These are phyloP conservation scores for Candida broadrunensis DNA, from an alignment of 805 yeast species.

Conservation along the genomic window DNA sequence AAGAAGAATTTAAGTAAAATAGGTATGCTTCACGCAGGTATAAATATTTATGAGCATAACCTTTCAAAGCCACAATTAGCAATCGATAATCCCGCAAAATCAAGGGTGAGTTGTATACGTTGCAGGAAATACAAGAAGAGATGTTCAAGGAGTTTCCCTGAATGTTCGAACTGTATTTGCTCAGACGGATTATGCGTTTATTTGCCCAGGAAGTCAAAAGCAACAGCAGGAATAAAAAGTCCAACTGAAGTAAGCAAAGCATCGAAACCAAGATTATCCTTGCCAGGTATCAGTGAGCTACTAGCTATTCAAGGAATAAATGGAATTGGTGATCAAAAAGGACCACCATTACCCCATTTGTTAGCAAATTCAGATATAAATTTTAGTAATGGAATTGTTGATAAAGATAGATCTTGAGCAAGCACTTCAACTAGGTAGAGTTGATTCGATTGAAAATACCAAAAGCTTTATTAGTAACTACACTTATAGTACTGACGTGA, in stretches of 20 bases:
- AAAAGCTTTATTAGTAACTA: too few species aligned
- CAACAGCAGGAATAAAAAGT: not conserved
- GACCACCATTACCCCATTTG: too few species aligned
- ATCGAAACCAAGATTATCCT: too few species aligned
- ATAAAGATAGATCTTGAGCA: too few species aligned
- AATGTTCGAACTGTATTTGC: conserved; percentile 24
- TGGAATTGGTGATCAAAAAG: too few species aligned
- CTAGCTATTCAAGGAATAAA: too few species aligned
- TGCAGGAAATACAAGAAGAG: conserved; percentile 29
- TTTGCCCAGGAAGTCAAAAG: conserved; percentile 14
- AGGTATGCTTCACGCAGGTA: not conserved
- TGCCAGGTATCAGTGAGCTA: too few species aligned
- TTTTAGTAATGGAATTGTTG: too few species aligned
- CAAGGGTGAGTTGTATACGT: conserved; percentile 26
- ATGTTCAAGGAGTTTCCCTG: conserved; percentile 29
- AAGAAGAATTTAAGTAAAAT: conserved; percentile 18
- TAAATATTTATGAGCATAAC: conserved; percentile 20
- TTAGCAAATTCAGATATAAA: too few species aligned
- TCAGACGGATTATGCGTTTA: conserved; percentile 30
- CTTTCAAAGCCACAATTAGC: conserved; percentile 17
- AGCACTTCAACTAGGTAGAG: too few species aligned
- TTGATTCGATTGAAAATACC: too few species aligned
- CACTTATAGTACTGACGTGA: too few species aligned
- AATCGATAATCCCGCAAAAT: conserved; percentile 14
- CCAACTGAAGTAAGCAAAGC: not conserved